Percentiles rank a stretch among this genome's conserved stretches.
Evolutionary conservation across 2,329 filamentous ascomycete genomes (phyloP).

Genomic region (Alternaria arborescens): DNA sequence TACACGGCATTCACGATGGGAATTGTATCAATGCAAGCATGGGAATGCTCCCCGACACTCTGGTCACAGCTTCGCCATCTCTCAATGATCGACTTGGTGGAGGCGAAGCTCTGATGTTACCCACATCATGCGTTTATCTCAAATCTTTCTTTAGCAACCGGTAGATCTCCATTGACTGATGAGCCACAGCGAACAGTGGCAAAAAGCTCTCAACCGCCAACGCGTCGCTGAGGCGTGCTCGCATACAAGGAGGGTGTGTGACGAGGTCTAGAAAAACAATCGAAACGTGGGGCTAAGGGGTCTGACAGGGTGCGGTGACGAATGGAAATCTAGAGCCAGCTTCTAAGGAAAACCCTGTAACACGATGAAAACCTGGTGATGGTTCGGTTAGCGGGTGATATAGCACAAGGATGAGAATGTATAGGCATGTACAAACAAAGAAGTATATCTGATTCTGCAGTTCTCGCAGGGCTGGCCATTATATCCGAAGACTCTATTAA

Average conservation of each 20-base stretch:
- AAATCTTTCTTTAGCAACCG: conserved; percentile 21
- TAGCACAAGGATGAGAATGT: conserved; percentile 35
- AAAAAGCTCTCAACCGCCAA: conserved; percentile 21
- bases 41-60: not conserved
- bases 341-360: conserved; percentile 17
- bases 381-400: conserved; percentile 31
- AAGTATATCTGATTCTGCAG: not conserved
- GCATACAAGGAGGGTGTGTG: conserved; percentile 35
- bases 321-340: conserved; percentile 23
- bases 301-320: conserved; percentile 19
- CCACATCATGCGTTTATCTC: conserved; percentile 1
- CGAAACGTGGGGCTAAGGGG: conserved; percentile 23
- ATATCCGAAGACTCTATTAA: not conserved
- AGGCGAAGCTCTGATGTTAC: conserved; percentile 10
- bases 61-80: conserved; percentile 2
- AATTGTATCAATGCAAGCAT: conserved; percentile 2
- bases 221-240: conserved; percentile 34
- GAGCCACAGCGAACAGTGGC: conserved; percentile 25
- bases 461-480: not conserved
- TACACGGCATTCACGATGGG: not conserved
- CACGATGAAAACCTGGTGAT: conserved; percentile 17
- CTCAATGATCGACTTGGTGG: not conserved
- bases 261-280: conserved; percentile 16
- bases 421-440: conserved; percentile 14
- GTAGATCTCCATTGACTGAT: conserved; percentile 6